phyloP scores from a whole-genome alignment of 2,329 filamentous ascomycete species.

The Diaporthe ampelina region DNA sequence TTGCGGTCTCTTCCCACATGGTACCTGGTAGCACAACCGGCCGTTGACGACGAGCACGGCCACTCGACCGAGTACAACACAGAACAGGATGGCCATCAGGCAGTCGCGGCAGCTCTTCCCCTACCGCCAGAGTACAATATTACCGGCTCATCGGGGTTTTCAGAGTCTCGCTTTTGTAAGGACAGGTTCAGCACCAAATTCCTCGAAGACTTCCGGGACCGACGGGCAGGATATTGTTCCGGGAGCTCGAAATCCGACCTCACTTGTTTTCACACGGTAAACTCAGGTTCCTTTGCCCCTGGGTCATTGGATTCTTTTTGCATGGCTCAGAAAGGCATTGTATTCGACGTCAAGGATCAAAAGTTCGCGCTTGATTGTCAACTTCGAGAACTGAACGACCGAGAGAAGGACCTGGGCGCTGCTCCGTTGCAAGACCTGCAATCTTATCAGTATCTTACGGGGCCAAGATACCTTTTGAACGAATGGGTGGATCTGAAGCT shows the following conservation, averaged over 20 bases:
- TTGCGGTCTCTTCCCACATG: background rate
- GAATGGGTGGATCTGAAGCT: background rate
- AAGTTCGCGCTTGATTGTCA: constrained; percentile 34
- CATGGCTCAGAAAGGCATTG: constrained; percentile 2
- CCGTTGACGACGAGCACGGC: background rate
- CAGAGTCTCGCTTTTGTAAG: constrained; percentile 1
- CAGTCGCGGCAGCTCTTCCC: background rate
- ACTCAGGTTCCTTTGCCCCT: constrained; percentile 1
- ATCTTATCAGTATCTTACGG: constrained; percentile 35
- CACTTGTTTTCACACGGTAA: constrained; percentile 35
- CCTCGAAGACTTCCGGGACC: constrained; percentile 53
- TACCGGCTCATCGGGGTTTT: background rate
- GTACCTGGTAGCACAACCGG: too few species aligned
- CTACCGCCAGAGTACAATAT: constrained; percentile 1
- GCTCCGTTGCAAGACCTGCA: background rate
- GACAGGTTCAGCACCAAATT: constrained; percentile 20
- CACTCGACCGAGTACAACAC: background rate
- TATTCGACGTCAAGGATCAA: constrained; percentile 12
- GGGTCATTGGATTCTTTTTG: constrained; percentile 33
- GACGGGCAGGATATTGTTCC: constrained; percentile 35
- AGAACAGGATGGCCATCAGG: background rate
- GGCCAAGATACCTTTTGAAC: background rate
- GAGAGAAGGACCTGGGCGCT: constrained; percentile 1
- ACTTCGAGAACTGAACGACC: background rate
- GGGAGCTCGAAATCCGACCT: constrained; percentile 20